Evolutionary conservation across 2,329 filamentous ascomycete species (phyloP).

Genomic region (Tolypocladium ovalisporum): DNA sequence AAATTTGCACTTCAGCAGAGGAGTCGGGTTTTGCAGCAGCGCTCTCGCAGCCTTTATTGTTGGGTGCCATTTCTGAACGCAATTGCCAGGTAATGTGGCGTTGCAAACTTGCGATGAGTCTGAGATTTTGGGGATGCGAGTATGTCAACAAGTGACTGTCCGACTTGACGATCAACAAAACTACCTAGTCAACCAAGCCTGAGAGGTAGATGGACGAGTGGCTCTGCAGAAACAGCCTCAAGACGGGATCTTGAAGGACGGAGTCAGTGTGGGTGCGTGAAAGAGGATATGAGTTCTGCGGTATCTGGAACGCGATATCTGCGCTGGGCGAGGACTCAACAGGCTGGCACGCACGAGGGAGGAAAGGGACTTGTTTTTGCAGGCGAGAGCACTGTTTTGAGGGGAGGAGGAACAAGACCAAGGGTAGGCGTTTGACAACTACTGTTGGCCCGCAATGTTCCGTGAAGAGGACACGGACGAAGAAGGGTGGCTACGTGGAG

Average conservation of each 20-base stretch:
- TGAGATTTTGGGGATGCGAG: neutral
- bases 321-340: neutral
- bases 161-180: neutral
- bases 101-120: neutral
- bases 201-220: neutral
- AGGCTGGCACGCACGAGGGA: neutral
- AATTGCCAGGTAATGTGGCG: neutral
- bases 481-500: neutral
- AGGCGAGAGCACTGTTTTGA: neutral
- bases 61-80: neutral
- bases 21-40: neutral
- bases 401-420: neutral
- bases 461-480: neutral
- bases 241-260: neutral
- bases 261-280: neutral
- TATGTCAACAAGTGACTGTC: neutral
- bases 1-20: neutral
- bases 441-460: neutral
- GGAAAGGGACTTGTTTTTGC: neutral
- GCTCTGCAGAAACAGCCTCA: neutral
- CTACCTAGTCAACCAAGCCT: neutral
- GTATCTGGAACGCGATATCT: neutral
- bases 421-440: neutral
- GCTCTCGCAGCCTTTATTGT: neutral
- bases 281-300: neutral